Base-by-base conservation (phyloP, 345 rosid species). In the Erucastrum elatum region DNA sequence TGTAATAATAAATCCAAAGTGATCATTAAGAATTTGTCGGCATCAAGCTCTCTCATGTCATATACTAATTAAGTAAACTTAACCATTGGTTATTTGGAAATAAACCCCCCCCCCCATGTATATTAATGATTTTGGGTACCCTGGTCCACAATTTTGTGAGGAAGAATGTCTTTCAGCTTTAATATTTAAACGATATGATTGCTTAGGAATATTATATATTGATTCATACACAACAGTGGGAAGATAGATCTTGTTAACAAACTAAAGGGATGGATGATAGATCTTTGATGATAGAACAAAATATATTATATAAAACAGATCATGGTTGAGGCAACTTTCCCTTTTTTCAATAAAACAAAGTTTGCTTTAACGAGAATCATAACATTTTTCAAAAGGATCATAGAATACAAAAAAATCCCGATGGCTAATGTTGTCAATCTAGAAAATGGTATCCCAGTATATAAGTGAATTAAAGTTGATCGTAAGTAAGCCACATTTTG, bases 321-420 rank as follows among this genome's bases (percentile, higher is more conserved):
- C 79, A 80, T 80, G 76, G 80, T 64, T 75, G 80, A 31, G 37
- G 64, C 83, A 80, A 75, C 80, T 75, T 80, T 80, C 77, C 74
- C 72, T 58, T 75, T 79, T 80, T 59, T 58, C 77, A 70, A 71
- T 75, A 75, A 80, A 70, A 70, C 77, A 75, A 75, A 70, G 76
- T 53, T 65, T 58, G 83, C 80, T 71, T 75, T 75, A 80, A 74
- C 35, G 76, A 66, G 63, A 75, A 75, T 80, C 55, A 76, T 80
- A 61, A 64, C 75, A 75, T 53, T 74, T 68, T 80, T 37, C 60
- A n/a, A 21, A 65, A 51, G 46, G 56, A 27, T 74, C 70, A 62
- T 35, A 74, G 46, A 35, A 62, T 68, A 73, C 56, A 49, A 49
- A 60, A 35, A 39, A 74, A 37, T 39, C 69, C 17, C 21, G 63